Percentiles rank a stretch among this genome's conserved stretches.
phyloP scores from a whole-genome alignment of 768 basidiomycete species.

The Mycena chlorophos region DNA sequence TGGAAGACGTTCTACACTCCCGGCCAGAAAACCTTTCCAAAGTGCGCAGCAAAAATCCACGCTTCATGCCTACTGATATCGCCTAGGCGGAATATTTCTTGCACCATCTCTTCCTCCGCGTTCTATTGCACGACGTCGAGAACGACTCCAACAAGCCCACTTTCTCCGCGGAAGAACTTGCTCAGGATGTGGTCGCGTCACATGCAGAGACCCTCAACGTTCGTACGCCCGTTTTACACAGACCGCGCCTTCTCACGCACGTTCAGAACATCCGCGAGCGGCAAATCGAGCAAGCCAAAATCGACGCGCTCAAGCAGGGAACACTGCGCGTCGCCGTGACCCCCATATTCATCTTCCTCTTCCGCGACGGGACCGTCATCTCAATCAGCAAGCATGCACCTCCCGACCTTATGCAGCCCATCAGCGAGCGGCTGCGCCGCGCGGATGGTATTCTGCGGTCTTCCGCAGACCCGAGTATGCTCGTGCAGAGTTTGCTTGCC shows the following conservation, averaged over 20 bases:
- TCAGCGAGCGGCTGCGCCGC: conserved; percentile 55
- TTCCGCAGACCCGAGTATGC: conserved; percentile 60
- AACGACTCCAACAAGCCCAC: background rate
- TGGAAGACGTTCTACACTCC: conserved; percentile 64
- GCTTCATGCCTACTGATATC: no score
- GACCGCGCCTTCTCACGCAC: background rate
- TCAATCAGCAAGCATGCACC: conserved; percentile 33
- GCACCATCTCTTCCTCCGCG: conserved; percentile 63
- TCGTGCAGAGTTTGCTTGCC: conserved; percentile 52
- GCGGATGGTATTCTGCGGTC: conserved; percentile 60
- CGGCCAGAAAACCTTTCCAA: conserved; percentile 51
- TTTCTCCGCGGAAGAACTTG: conserved; percentile 1
- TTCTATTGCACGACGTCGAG: conserved; percentile 34
- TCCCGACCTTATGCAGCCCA: conserved; percentile 50
- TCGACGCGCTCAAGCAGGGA: conserved; percentile 24
- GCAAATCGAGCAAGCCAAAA: conserved; percentile 18
- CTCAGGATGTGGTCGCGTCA: background rate
- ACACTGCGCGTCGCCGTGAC: conserved; percentile 51
- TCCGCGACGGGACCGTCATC: conserved; percentile 49
- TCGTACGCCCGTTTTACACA: background rate
- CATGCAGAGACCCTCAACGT: background rate
- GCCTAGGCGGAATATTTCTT: conserved; percentile 47
- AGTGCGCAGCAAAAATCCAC: no score
- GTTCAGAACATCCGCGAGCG: conserved; percentile 10
- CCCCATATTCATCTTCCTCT: conserved; percentile 66